These are phyloP conservation scores for Bacterosira constricta DNA, from an alignment of 108 stramenopile species.

Conservation along the genomic window DNA sequence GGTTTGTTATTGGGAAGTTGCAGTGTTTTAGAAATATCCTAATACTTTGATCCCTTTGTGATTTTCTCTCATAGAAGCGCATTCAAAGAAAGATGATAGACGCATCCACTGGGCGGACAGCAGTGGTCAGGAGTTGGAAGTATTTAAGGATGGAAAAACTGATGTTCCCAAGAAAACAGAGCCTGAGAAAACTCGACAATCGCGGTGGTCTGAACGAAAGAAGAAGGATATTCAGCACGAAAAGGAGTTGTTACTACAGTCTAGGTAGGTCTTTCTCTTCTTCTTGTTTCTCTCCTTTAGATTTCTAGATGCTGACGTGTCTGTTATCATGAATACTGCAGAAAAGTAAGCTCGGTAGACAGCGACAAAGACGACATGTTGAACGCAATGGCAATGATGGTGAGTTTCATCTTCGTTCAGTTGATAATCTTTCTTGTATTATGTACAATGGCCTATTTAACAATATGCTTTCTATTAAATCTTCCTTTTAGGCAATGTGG, in stretches of 20 bases:
- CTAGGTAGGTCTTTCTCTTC: slow-evolving; percentile 58
- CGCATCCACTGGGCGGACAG: slow-evolving; percentile 84
- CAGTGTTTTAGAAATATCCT: background rate
- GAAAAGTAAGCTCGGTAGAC: slow-evolving; percentile 61
- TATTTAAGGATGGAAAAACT: slow-evolving; percentile 38
- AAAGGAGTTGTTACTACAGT: slow-evolving; percentile 76
- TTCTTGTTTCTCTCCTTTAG: background rate
- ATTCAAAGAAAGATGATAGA: slow-evolving; percentile 40
- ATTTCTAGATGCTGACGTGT: background rate
- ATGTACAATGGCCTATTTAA: background rate
- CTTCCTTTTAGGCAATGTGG: slow-evolving; percentile 37
- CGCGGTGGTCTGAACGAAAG: slow-evolving; percentile 66
- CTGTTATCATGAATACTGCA: slow-evolving; percentile 12
- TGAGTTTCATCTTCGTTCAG: background rate
- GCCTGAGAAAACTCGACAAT: slow-evolving; percentile 31
- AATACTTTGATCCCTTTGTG: background rate
- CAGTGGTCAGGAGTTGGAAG: slow-evolving; percentile 63
- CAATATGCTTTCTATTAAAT: slow-evolving; percentile 1
- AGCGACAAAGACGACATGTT: slow-evolving; percentile 56
- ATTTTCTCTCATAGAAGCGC: slow-evolving; percentile 1
- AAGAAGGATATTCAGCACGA: slow-evolving; percentile 73
- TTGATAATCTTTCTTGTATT: background rate
- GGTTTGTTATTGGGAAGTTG: too few species aligned
- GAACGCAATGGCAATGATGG: slow-evolving; percentile 56
- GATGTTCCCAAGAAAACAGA: slow-evolving; percentile 18